Conservation (phyloP, 176 grass and related monocot species). For the Carex kokanica region DNA sequence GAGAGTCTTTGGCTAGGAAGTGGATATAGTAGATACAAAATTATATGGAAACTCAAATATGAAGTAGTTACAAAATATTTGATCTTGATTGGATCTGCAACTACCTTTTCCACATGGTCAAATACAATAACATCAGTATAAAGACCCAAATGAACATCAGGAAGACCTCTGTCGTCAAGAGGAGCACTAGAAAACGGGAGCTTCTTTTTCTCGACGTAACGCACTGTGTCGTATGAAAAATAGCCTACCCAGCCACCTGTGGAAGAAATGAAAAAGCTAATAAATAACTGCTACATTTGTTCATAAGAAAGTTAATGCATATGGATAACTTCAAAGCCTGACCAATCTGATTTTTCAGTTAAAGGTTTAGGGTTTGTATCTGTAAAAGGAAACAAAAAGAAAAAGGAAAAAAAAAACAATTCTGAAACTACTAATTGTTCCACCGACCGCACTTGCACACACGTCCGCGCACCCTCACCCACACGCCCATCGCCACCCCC, state of each 20-base stretch:
- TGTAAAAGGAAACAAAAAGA: too few relatives aligned
- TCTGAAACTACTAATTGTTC: too few relatives aligned
- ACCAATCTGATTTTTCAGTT: background rate
- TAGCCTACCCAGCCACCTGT: slow-evolving; percentile 91
- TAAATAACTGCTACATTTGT: background rate
- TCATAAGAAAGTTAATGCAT: background rate
- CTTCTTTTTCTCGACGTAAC: slow-evolving; percentile 92
- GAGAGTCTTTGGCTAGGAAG: background rate
- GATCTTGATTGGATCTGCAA: background rate
- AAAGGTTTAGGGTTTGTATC: too few relatives aligned
- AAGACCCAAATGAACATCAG: slow-evolving; percentile 87
- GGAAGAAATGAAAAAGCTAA: slow-evolving; percentile 21
- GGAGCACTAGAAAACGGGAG: slow-evolving; percentile 72
- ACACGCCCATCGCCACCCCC: too few relatives aligned
- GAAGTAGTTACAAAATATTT: background rate
- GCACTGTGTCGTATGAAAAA: slow-evolving; percentile 91
- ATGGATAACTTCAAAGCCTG: background rate
- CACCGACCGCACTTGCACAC: too few relatives aligned
- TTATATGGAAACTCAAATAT: background rate
- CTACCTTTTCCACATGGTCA: slow-evolving; percentile 88
- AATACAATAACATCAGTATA: slow-evolving; percentile 83
- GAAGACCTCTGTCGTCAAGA: slow-evolving; percentile 68
- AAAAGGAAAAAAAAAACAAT: too few relatives aligned
- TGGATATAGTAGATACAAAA: slow-evolving; percentile 5
- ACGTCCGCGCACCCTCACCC: too few relatives aligned